Evolutionary conservation across 2,329 filamentous ascomycete genomes (phyloP).

Genomic region (Grosmannia penicillata): DNA sequence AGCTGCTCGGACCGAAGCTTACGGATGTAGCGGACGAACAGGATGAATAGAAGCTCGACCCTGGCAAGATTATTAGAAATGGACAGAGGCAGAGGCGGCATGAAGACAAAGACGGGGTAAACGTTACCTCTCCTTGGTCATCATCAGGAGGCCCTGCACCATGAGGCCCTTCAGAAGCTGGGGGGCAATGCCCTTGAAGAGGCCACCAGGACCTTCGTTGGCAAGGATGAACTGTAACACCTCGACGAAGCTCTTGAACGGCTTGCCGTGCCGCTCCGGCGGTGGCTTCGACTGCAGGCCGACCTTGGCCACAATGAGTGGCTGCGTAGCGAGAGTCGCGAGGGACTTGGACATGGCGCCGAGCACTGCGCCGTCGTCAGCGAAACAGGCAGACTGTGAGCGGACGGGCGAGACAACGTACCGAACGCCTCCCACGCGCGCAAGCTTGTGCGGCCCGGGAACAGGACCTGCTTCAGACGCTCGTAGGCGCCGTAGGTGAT

Average conservation of each 20-base stretch:
- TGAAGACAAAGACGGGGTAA: neutral
- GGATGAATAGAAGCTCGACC: slow-evolving; percentile 76
- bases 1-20: slow-evolving; percentile 56
- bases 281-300: slow-evolving; percentile 89
- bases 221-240: slow-evolving; percentile 91
- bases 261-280: slow-evolving; percentile 67
- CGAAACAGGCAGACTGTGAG: neutral
- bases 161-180: slow-evolving; percentile 86
- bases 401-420: slow-evolving; percentile 35
- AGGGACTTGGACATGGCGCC: slow-evolving; percentile 86
- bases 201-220: slow-evolving; percentile 65
- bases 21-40: slow-evolving; percentile 71
- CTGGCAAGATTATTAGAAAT: slow-evolving; percentile 23
- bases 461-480: slow-evolving; percentile 63
- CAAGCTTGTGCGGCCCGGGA: slow-evolving; percentile 60
- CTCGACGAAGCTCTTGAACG: slow-evolving; percentile 84
- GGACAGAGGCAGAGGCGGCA: neutral
- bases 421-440: slow-evolving; percentile 80
- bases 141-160: slow-evolving; percentile 95
- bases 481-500: slow-evolving; percentile 98
- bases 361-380: slow-evolving; percentile 45
- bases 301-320: slow-evolving; percentile 94
- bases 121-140: slow-evolving; percentile 85
- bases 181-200: slow-evolving; percentile 94
- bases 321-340: slow-evolving; percentile 84